Evolutionary conservation across 2,329 filamentous ascomycete species (phyloP).

Genomic region (Cryphonectria radicalis): DNA sequence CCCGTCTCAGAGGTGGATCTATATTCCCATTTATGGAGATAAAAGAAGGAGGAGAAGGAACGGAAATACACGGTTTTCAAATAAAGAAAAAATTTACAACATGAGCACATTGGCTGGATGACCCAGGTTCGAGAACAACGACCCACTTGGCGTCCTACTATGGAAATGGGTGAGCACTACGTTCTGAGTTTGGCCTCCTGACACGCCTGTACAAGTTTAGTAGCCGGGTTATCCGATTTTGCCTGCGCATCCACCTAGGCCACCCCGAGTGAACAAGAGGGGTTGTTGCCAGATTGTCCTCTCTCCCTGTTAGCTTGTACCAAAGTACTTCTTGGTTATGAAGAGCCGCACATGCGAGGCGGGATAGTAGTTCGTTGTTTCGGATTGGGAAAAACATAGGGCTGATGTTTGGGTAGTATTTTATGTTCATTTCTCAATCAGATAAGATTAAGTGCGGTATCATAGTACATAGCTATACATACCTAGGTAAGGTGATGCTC

Average conservation of each 20-base stretch:
- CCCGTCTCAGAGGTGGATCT: constrained; percentile 2
- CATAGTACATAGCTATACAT: too few relatives aligned
- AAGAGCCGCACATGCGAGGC: background rate
- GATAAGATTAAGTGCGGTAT: too few relatives aligned
- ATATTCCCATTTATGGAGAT: background rate
- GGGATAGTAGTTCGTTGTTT: background rate
- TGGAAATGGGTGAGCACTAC: background rate
- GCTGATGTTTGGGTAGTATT: background rate
- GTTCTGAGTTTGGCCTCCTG: background rate
- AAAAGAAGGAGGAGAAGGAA: background rate
- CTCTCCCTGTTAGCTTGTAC: too few relatives aligned
- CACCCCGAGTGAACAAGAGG: background rate
- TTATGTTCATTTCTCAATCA: background rate
- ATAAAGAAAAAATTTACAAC: background rate
- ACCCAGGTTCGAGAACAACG: background rate
- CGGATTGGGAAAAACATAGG: background rate
- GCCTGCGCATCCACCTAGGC: background rate
- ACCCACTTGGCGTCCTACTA: background rate
- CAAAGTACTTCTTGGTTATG: too few relatives aligned
- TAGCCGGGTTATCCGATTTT: background rate
- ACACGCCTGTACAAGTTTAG: too few relatives aligned
- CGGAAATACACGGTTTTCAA: background rate
- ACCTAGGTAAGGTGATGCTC: too few relatives aligned
- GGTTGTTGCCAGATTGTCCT: background rate
- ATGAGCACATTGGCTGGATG: background rate